Evolutionary conservation across 140 eudicot genomes (phyloP).

Genomic region (Stevia rebaudiana): DNA sequence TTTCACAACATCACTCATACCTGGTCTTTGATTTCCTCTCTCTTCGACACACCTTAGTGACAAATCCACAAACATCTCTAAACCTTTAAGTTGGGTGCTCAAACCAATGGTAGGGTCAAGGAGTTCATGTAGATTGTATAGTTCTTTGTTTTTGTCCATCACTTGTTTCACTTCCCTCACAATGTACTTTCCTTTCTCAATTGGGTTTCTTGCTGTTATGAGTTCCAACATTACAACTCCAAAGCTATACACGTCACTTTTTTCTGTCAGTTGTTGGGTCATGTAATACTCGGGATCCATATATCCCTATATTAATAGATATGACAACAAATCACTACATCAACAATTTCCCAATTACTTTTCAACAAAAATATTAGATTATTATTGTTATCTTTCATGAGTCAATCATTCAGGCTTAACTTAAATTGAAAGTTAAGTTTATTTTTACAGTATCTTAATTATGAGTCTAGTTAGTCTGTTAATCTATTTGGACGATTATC

Average conservation of each 20-base stretch:
- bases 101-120: constrained; percentile 46
- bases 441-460: too few relatives aligned
- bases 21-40: constrained; percentile 41
- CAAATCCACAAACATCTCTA: constrained; percentile 43
- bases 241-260: constrained; percentile 64
- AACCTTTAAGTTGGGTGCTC: constrained; percentile 28
- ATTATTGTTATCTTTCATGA: neutral
- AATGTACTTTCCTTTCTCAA: constrained; percentile 49
- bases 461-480: too few relatives aligned
- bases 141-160: constrained; percentile 36
- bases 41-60: constrained; percentile 47
- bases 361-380: too few relatives aligned
- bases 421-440: too few relatives aligned
- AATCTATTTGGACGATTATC: too few relatives aligned
- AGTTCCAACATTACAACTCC: constrained; percentile 53
- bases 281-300: constrained; percentile 70
- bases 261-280: constrained; percentile 55
- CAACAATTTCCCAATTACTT: too few relatives aligned
- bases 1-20: constrained; percentile 39
- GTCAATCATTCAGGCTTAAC: too few relatives aligned
- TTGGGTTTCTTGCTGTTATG: constrained; percentile 47
- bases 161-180: constrained; percentile 41
- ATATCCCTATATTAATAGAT: constrained; percentile 36
- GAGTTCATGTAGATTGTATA: constrained; percentile 37
- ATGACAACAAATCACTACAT: neutral